Evolutionary conservation across 306 rosid genomes (phyloP).

Genomic region (Glycyrrhiza uralensis): DNA sequence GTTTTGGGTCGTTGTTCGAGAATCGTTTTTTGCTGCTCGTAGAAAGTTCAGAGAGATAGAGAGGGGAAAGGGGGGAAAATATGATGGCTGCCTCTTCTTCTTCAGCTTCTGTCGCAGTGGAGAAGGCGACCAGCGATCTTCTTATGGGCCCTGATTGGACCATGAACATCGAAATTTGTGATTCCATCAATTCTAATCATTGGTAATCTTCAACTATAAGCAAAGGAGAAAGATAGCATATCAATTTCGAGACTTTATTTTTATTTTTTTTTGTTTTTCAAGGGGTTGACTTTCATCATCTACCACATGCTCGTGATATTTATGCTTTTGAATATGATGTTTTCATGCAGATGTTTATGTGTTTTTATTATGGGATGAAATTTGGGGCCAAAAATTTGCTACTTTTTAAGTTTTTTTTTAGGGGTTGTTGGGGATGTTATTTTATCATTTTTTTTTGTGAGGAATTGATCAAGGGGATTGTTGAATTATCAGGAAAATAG

Average conservation of each 20-base stretch:
- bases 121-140: conserved; percentile 99
- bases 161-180: conserved; percentile 97
- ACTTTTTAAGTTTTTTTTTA: background rate
- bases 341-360: conserved; percentile 20
- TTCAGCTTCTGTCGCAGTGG: conserved; percentile 91
- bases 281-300: conserved; percentile 36
- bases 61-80: background rate
- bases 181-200: conserved; percentile 86
- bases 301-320: conserved; percentile 22
- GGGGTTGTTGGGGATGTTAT: conserved; percentile 2
- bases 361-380: conserved; percentile 17
- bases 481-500: background rate
- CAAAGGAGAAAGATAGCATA: conserved; percentile 11
- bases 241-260: conserved; percentile 20
- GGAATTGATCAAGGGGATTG: background rate
- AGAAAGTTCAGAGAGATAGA: conserved; percentile 27
- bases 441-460: background rate
- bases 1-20: conserved; percentile 4
- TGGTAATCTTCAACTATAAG: conserved; percentile 51
- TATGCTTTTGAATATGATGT: conserved; percentile 20
- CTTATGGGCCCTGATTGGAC: conserved; percentile 99
- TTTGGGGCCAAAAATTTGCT: conserved; percentile 1
- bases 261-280: background rate
- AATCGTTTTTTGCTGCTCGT: conserved; percentile 19
- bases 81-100: conserved; percentile 63